phyloP scores from a whole-genome alignment of 164 flowering plant genomes.

The Annona squamosa region DNA sequence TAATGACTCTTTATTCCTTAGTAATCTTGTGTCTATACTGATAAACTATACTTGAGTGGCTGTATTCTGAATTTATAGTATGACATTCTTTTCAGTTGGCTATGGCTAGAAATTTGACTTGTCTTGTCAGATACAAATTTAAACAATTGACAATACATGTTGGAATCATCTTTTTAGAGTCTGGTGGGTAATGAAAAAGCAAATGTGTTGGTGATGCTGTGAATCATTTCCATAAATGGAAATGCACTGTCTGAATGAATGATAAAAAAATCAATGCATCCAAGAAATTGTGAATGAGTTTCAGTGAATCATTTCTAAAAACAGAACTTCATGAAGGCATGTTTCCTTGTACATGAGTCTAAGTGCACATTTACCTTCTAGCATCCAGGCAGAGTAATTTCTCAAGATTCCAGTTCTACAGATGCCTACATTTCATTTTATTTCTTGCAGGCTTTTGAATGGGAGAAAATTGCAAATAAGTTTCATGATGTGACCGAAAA shows the following conservation, averaged over 20 bases:
- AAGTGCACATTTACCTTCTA: background rate
- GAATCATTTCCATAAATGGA: background rate
- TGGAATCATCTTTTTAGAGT: background rate
- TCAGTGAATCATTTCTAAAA: background rate
- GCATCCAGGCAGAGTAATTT: background rate
- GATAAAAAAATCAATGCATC: background rate
- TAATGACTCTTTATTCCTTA: too few species aligned
- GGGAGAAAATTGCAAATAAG: slow-evolving; percentile 31
- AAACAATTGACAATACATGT: background rate
- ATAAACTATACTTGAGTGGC: too few species aligned
- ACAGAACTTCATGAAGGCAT: background rate
- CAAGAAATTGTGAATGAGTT: background rate
- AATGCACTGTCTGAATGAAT: too few species aligned
- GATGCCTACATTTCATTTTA: background rate
- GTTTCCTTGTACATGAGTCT: background rate
- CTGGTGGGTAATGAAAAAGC: background rate
- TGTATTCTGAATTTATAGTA: too few species aligned
- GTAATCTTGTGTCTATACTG: too few species aligned
- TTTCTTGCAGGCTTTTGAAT: slow-evolving; percentile 50
- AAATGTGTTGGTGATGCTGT: background rate
- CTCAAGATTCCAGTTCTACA: background rate
- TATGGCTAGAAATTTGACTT: background rate
- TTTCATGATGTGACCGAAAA: slow-evolving; percentile 49
- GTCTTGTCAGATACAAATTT: background rate
- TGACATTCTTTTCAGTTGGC: background rate